Conservation (phyloP, 257 asterid species). For the Dorcoceras hygrometricum region DNA sequence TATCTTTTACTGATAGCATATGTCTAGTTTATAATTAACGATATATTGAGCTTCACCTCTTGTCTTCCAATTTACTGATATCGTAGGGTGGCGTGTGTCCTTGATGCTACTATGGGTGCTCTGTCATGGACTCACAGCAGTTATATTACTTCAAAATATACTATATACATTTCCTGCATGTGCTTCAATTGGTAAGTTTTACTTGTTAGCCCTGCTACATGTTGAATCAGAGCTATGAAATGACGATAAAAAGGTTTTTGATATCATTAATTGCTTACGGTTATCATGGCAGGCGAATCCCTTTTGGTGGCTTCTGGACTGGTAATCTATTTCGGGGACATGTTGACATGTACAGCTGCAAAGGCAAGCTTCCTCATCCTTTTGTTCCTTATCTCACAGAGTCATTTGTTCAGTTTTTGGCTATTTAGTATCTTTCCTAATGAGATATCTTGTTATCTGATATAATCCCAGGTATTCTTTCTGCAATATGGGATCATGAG, state of each 20-base stretch:
- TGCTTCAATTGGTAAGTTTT: constrained; percentile 78
- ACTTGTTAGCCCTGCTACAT: constrained; percentile 20
- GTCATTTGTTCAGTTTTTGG: constrained; percentile 20
- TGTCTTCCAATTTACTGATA: constrained; percentile 21
- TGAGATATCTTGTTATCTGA: constrained; percentile 48
- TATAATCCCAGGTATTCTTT: constrained; percentile 32
- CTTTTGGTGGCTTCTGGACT: constrained; percentile 88
- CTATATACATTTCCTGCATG: constrained; percentile 85
- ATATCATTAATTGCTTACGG: constrained; percentile 24
- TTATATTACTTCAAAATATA: constrained; percentile 55
- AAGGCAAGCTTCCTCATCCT: constrained; percentile 50
- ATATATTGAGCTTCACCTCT: constrained; percentile 21
- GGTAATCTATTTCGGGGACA: constrained; percentile 81
- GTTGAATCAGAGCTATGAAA: constrained; percentile 9
- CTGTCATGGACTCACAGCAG: constrained; percentile 69
- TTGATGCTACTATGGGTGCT: constrained; percentile 56
- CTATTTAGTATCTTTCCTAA: constrained; percentile 32
- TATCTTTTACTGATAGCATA: constrained; percentile 7
- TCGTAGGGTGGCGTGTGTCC: constrained; percentile 53
- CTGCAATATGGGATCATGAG: constrained; percentile 43
- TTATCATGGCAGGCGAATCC: constrained; percentile 78
- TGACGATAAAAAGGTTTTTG: constrained; percentile 19
- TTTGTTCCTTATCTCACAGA: constrained; percentile 18
- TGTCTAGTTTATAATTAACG: constrained; percentile 17
- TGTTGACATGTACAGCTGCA: constrained; percentile 59